Percentiles rank a stretch among this genome's conserved stretches.
Evolutionary conservation across 164 flowering plant species (phyloP).

Genomic region (Pachysandra terminalis): DNA sequence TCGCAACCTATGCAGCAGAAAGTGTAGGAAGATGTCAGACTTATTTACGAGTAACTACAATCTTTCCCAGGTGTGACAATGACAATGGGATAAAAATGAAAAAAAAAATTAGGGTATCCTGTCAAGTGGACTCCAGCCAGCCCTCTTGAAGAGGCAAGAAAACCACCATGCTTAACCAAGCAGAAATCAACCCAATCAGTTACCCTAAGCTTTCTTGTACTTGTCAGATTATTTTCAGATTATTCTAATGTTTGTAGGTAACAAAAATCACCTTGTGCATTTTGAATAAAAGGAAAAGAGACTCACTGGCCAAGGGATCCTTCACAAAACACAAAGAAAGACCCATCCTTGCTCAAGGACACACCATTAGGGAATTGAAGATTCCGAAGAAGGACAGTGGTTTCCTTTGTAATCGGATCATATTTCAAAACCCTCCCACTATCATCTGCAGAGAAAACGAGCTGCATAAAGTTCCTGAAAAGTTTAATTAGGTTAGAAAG

Average conservation of each 20-base stretch:
- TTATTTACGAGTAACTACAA: neutral
- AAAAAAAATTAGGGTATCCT: no score
- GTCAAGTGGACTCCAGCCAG: no score
- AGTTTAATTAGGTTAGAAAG: neutral
- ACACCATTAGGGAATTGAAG: constrained; percentile 83
- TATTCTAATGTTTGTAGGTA: no score
- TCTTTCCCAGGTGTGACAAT: neutral
- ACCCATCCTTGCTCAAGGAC: constrained; percentile 76
- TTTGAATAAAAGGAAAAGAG: neutral
- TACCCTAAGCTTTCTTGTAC: neutral
- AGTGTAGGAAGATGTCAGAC: neutral
- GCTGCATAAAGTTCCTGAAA: constrained; percentile 77
- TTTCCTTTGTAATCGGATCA: constrained; percentile 58
- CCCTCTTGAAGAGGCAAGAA: no score
- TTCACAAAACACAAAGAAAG: constrained; percentile 72
- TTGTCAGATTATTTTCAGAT: neutral
- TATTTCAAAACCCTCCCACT: constrained; percentile 85
- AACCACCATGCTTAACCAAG: no score
- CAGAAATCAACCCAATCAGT: no score
- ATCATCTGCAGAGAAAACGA: constrained; percentile 74
- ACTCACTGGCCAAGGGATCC: constrained; percentile 61
- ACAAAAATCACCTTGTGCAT: no score
- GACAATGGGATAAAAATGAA: no score
- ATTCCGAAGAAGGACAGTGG: constrained; percentile 57
- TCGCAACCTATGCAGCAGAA: constrained; percentile 39